A percentile compares a stretch with the other conserved stretches of the same genome.
Conservation (phyloP, 2,329 filamentous ascomycete genomes). For the Exutisphaerella laricina region DNA sequence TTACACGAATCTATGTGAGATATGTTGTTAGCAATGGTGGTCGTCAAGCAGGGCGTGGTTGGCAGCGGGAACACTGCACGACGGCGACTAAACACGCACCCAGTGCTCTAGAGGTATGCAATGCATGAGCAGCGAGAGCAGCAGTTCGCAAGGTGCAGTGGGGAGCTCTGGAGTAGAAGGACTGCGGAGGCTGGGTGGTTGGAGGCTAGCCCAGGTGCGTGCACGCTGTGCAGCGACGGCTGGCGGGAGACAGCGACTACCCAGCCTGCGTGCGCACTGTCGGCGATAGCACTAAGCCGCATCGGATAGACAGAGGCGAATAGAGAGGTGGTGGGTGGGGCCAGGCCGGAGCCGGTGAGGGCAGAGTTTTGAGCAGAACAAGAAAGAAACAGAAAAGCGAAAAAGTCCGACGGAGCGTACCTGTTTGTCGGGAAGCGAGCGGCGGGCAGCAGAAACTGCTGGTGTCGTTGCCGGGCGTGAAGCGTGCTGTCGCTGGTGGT, state of each 20-base stretch:
- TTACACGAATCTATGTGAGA: conserved; percentile 19
- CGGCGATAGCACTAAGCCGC: conserved; percentile 13
- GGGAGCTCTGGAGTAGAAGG: conserved; percentile 26
- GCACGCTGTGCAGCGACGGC: conserved; percentile 15
- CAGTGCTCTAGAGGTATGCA: conserved; percentile 32
- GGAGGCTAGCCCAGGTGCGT: conserved; percentile 19
- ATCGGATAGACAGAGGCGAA: conserved; percentile 17
- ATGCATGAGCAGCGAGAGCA: conserved; percentile 29
- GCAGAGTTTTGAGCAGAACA: conserved; percentile 3
- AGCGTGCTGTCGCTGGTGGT: background rate
- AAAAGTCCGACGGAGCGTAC: conserved; percentile 9
- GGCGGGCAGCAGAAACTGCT: background rate
- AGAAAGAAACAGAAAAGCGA: conserved; percentile 4
- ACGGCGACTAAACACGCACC: conserved; percentile 33
- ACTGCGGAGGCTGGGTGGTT: conserved; percentile 28
- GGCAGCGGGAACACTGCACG: conserved; percentile 27
- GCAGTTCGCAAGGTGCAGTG: conserved; percentile 29
- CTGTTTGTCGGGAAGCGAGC: conserved; percentile 1
- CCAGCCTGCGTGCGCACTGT: conserved; percentile 14
- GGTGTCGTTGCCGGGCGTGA: background rate
- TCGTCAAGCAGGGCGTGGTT: conserved; percentile 10
- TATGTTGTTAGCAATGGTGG: conserved; percentile 17
- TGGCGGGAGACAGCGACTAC: conserved; percentile 15
- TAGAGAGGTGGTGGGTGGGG: conserved; percentile 18
- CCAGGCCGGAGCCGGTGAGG: conserved; percentile 10